These are phyloP conservation scores for Arxiozyma slooffiae DNA, from an alignment of 1,139 yeast genomes.

Conservation along the genomic window DNA sequence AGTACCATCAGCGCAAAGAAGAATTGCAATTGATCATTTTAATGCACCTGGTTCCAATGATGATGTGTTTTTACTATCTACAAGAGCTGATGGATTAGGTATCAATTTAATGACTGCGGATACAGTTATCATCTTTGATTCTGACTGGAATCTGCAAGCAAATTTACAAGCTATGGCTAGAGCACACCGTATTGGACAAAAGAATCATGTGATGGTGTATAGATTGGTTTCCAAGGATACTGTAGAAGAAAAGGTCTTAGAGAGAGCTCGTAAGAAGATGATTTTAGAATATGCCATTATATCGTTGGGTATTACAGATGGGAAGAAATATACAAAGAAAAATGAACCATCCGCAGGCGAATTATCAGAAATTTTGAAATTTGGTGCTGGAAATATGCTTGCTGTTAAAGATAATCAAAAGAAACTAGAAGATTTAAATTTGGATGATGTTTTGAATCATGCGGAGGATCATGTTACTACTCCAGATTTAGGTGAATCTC, in stretches of 20 bases:
- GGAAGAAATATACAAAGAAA: constrained; percentile 38
- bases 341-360: constrained; percentile 77
- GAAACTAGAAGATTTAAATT: constrained; percentile 86
- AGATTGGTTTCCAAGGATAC: constrained; percentile 95
- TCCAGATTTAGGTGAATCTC: constrained; percentile 92
- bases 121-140: constrained; percentile 92
- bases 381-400: constrained; percentile 98
- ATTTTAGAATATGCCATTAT: constrained; percentile 95
- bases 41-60: constrained; percentile 91
- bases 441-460: constrained; percentile 91
- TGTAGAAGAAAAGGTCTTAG: constrained; percentile 92
- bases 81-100: constrained; percentile 98
- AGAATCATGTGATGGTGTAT: constrained; percentile 93
- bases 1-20: constrained; percentile 84
- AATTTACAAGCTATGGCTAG: constrained; percentile 99
- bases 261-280: constrained; percentile 96
- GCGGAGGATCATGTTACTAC: constrained; percentile 97
- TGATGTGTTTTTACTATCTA: constrained; percentile 80
- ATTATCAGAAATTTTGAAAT: constrained; percentile 83
- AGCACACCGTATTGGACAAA: constrained; percentile 98
- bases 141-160: constrained; percentile 99
- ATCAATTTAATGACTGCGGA: constrained; percentile 98
- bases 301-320: constrained; percentile 86
- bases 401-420: constrained; percentile 85
- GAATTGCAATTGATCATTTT: constrained; percentile 92